Evolutionary conservation across 2,329 filamentous ascomycete genomes (phyloP).

Genomic region (Geosmithia morbida): DNA sequence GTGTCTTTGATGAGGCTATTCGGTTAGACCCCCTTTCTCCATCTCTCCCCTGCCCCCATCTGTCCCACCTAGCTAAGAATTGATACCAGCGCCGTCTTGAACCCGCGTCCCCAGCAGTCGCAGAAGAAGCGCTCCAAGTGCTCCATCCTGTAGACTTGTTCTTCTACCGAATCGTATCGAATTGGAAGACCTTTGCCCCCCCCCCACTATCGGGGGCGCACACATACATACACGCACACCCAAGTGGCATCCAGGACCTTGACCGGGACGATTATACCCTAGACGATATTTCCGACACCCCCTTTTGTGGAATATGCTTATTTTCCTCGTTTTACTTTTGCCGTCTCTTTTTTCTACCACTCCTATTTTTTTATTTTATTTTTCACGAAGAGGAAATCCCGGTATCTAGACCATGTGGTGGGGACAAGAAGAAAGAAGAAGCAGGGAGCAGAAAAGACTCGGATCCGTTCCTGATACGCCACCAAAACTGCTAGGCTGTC

Average conservation of each 20-base stretch:
- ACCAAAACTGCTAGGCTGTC: no score
- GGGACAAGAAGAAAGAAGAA: not conserved
- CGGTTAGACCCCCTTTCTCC: conserved; percentile 45
- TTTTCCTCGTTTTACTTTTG: not conserved
- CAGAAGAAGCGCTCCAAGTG: conserved; percentile 55
- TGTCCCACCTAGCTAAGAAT: not conserved
- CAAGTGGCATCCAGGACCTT: not conserved
- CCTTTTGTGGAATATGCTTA: not conserved
- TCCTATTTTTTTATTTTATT: not conserved
- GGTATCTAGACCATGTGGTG: not conserved
- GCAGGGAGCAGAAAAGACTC: not conserved
- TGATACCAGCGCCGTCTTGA: conserved; percentile 49
- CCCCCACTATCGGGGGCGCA: not conserved
- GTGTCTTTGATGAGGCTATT: conserved; percentile 96
- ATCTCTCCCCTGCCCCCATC: conserved; percentile 3
- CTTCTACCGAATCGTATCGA: not conserved
- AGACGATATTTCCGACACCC: conserved; percentile 1
- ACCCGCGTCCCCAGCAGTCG: conserved; percentile 43
- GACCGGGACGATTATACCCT: conserved; percentile 1
- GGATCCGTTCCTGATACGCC: no score
- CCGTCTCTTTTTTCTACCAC: no score
- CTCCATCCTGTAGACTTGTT: conserved; percentile 43
- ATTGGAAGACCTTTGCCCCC: not conserved
- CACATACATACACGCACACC: not conserved
- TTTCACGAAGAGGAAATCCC: not conserved